Evolutionary conservation across 129 eudicot species (phyloP).

Genomic region (Pulicaria dysenterica): DNA sequence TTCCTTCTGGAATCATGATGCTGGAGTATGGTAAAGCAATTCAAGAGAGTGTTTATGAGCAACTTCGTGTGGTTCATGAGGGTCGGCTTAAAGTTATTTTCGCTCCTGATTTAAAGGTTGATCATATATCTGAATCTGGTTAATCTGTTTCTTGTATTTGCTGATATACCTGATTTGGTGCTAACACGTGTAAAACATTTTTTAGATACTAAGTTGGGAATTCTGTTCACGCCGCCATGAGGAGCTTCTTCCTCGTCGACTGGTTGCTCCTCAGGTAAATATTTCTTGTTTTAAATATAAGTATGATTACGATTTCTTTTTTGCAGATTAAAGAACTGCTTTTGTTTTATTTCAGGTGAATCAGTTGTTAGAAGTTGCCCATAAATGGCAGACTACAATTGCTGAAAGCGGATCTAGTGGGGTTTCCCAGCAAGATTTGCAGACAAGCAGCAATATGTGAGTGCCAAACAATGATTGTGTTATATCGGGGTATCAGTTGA

Average conservation of each 20-base stretch:
- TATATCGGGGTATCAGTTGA: too few species aligned
- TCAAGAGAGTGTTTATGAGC: slow-evolving; percentile 85
- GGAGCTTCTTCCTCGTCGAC: slow-evolving; percentile 79
- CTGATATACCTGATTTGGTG: slow-evolving; percentile 5
- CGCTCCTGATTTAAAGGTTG: slow-evolving; percentile 74
- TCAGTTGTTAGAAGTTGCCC: slow-evolving; percentile 80
- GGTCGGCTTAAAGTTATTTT: slow-evolving; percentile 78
- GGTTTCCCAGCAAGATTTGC: slow-evolving; percentile 70
- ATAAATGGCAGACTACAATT: slow-evolving; percentile 74
- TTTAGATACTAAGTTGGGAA: slow-evolving; percentile 79
- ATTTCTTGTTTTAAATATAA: background rate
- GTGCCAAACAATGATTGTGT: slow-evolving; percentile 31
- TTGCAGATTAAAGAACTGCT: background rate
- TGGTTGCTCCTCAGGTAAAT: slow-evolving; percentile 77
- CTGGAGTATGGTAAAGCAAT: slow-evolving; percentile 81
- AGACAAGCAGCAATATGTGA: slow-evolving; percentile 75
- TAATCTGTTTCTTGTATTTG: background rate
- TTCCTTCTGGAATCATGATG: slow-evolving; percentile 70
- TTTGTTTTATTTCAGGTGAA: slow-evolving; percentile 52
- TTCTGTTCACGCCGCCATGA: slow-evolving; percentile 88
- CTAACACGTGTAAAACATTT: background rate
- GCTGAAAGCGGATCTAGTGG: slow-evolving; percentile 76
- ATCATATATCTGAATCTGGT: background rate
- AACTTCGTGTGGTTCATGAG: slow-evolving; percentile 85
- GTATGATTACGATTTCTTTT: background rate